Percentiles rank a stretch among this genome's conserved stretches.
Conservation (phyloP, 106 monocot species). For the Allium sativum region DNA sequence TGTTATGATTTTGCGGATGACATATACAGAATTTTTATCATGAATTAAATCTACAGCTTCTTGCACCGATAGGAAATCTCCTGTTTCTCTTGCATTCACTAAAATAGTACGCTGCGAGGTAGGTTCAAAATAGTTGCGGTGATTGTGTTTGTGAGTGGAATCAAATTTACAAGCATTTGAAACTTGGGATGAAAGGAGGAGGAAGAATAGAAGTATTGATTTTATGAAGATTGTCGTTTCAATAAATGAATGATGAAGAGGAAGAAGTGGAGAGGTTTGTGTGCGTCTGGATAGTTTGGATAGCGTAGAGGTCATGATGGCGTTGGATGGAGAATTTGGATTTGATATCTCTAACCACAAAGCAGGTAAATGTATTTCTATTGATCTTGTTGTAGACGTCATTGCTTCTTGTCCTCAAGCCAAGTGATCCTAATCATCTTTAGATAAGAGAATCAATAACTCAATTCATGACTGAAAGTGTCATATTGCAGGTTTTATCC, state of each 20-base stretch:
- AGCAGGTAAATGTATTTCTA: no score
- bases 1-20: constrained; percentile 50
- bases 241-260: not conserved
- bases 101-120: constrained; percentile 37
- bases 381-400: no score
- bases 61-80: constrained; percentile 75
- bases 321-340: no score
- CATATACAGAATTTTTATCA: constrained; percentile 43
- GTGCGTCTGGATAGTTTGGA: no score
- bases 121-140: constrained; percentile 37
- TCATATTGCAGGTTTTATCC: no score
- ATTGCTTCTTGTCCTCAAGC: no score
- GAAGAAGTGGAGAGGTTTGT: not conserved
- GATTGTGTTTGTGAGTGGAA: constrained; percentile 18
- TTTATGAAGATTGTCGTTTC: not conserved
- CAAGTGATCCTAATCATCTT: no score
- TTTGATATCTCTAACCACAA: no score
- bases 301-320: no score
- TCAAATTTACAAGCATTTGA: constrained; percentile 21
- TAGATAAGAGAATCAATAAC: no score
- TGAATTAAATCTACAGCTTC: constrained; percentile 71
- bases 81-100: constrained; percentile 58
- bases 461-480: no score
- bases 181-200: constrained; percentile 7
- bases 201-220: not conserved